phyloP scores from a whole-genome alignment of 192 early-diverging fungal species.

The Coemansia sp. region DNA sequence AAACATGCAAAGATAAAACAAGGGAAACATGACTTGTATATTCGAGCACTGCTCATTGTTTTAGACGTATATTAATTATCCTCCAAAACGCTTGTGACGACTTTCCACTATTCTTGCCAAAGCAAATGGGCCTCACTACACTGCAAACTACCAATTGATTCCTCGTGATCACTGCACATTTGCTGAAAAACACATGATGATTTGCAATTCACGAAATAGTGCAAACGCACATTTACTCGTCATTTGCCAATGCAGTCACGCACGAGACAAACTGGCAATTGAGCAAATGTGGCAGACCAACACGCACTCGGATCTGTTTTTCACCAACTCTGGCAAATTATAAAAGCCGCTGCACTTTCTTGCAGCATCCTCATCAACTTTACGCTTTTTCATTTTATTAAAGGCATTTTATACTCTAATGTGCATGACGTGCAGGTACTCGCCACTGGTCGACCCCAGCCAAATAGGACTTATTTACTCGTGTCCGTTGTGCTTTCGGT shows the following conservation, averaged over 20 bases:
- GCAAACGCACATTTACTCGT: background rate
- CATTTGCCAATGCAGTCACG: background rate
- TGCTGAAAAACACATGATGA: background rate
- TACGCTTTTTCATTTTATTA: background rate
- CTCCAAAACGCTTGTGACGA: background rate
- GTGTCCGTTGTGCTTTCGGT: constrained; percentile 2
- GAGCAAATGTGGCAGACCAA: background rate
- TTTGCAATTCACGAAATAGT: constrained; percentile 6
- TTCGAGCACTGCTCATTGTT: background rate
- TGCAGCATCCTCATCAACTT: background rate
- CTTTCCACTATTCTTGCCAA: background rate
- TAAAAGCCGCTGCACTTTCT: constrained; percentile 1
- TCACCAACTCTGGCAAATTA: background rate
- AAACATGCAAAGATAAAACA: background rate
- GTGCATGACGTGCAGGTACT: constrained; percentile 6
- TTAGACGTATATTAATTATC: background rate
- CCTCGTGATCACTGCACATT: background rate
- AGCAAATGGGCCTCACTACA: background rate
- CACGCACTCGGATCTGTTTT: background rate
- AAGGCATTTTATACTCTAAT: background rate
- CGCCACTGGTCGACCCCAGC: constrained; percentile 1
- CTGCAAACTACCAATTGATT: background rate
- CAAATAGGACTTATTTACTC: background rate
- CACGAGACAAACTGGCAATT: background rate
- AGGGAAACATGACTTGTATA: background rate